These are phyloP conservation scores for Colletotrichum orchidophilum DNA, from an alignment of 2,329 filamentous ascomycete species.

Conservation along the genomic window DNA sequence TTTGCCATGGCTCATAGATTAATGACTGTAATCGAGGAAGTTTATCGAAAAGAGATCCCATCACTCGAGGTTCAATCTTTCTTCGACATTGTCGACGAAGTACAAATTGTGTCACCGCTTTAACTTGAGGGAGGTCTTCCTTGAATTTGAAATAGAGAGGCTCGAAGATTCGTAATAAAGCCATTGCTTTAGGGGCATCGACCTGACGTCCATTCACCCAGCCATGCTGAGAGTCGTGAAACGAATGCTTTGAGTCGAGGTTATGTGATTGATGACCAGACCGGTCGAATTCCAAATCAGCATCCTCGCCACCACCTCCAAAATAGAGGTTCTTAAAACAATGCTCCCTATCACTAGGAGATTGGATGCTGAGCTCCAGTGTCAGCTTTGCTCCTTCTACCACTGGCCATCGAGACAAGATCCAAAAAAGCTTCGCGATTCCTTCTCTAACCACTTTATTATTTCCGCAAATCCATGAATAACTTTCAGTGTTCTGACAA, in stretches of 20 bases:
- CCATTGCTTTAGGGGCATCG: constrained; percentile 36
- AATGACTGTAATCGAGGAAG: constrained; percentile 42
- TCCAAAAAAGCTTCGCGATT: constrained; percentile 41
- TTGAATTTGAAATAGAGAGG: constrained; percentile 17
- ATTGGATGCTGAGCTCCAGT: constrained; percentile 46
- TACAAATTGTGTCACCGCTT: constrained; percentile 42
- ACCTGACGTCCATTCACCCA: constrained; percentile 42
- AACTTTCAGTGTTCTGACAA: constrained; percentile 31
- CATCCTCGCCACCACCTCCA: constrained; percentile 31
- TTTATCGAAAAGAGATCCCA: constrained; percentile 36
- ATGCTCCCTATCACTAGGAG: constrained; percentile 46
- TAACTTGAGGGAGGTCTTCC: constrained; percentile 37
- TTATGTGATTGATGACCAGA: background rate
- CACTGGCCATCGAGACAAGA: constrained; percentile 42
- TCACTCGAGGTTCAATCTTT: constrained; percentile 28
- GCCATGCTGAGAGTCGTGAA: constrained; percentile 42
- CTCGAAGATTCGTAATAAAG: constrained; percentile 40
- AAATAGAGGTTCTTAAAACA: constrained; percentile 44
- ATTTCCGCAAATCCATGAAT: background rate
- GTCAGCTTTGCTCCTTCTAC: constrained; percentile 35
- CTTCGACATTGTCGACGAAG: constrained; percentile 47
- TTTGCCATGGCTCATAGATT: constrained; percentile 46
- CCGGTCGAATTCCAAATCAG: constrained; percentile 19
- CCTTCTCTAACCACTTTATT: constrained; percentile 34
- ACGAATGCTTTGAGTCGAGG: background rate